Percentiles rank a stretch among this genome's conserved stretches.
Evolutionary conservation across 768 basidiomycete species (phyloP).

Genomic region (Xerocomellus dryophilus): DNA sequence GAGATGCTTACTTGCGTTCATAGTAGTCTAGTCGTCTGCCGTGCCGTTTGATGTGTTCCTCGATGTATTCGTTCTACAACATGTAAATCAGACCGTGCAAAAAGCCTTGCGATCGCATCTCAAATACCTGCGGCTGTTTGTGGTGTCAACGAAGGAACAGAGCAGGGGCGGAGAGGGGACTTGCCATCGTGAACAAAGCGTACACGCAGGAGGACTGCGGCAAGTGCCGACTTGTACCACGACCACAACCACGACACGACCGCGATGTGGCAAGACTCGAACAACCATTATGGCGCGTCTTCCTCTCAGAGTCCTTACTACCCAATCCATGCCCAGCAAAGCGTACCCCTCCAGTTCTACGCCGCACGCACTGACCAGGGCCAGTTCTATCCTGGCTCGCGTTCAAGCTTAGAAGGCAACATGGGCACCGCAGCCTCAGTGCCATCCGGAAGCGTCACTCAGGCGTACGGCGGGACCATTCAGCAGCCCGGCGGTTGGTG

Average conservation of each 20-base stretch:
- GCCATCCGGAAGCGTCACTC: slow-evolving; percentile 41
- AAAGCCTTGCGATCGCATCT: background rate
- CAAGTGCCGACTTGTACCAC: slow-evolving; percentile 28
- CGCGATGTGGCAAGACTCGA: slow-evolving; percentile 75
- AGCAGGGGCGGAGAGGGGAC: background rate
- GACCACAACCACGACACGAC: slow-evolving; percentile 13
- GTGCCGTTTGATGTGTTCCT: slow-evolving; percentile 97
- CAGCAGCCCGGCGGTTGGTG: slow-evolving; percentile 80
- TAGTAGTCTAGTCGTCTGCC: slow-evolving; percentile 94
- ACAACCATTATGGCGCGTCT: slow-evolving; percentile 53
- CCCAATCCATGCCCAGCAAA: slow-evolving; percentile 43
- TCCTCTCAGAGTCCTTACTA: slow-evolving; percentile 62
- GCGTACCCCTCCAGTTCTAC: slow-evolving; percentile 74
- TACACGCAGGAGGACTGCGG: slow-evolving; percentile 13
- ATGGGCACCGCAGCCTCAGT: slow-evolving; percentile 55
- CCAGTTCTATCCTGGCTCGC: slow-evolving; percentile 65
- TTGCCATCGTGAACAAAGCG: slow-evolving; percentile 24
- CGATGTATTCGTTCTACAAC: slow-evolving; percentile 94
- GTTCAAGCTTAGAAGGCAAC: slow-evolving; percentile 76
- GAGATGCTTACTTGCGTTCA: slow-evolving; percentile 77
- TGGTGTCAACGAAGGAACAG: slow-evolving; percentile 11
- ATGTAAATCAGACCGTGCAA: slow-evolving; percentile 6
- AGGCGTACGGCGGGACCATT: slow-evolving; percentile 68
- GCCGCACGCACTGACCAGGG: slow-evolving; percentile 56
- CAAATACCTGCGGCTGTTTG: slow-evolving; percentile 62